These are phyloP conservation scores for Emergomyces pasteurianus DNA, from an alignment of 2,329 filamentous ascomycete genomes.

Conservation along the genomic window DNA sequence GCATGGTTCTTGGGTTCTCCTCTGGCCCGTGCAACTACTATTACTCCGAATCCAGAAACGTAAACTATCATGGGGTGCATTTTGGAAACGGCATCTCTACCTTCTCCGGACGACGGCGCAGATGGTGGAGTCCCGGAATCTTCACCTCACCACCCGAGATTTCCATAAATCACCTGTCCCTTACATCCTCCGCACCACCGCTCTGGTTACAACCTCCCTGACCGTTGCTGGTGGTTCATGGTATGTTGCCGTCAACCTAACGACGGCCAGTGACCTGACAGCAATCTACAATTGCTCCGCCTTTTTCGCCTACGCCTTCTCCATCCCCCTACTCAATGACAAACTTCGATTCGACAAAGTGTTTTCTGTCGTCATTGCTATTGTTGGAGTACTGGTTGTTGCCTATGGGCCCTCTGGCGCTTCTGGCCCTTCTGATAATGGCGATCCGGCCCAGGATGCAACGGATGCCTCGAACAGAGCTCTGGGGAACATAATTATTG, in stretches of 20 bases:
- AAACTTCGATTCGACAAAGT: conserved; percentile 75
- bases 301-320: conserved; percentile 97
- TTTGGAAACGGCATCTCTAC: conserved; percentile 65
- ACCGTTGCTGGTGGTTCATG: conserved; percentile 87
- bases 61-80: conserved; percentile 65
- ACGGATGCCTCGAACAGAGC: conserved; percentile 56
- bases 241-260: conserved; percentile 92
- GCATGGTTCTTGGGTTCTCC: conserved; percentile 80
- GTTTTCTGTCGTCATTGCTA: conserved; percentile 73
- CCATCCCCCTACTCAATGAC: conserved; percentile 78
- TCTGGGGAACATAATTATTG: conserved; percentile 83
- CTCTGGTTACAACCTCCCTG: conserved; percentile 69
- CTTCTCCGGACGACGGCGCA: conserved; percentile 56
- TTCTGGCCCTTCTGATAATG: conserved; percentile 40
- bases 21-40: conserved; percentile 77
- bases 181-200: conserved; percentile 70
- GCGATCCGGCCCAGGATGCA: conserved; percentile 17
- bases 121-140: conserved; percentile 73
- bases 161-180: conserved; percentile 41
- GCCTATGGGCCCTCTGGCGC: conserved; percentile 75
- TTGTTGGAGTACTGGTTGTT: conserved; percentile 82
- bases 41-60: conserved; percentile 70
- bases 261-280: conserved; percentile 83
- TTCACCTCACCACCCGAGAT: conserved; percentile 45
- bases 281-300: conserved; percentile 99